Evolutionary conservation across 139 green algal genomes (phyloP).

Genomic region (Coccomyxa sp.): DNA sequence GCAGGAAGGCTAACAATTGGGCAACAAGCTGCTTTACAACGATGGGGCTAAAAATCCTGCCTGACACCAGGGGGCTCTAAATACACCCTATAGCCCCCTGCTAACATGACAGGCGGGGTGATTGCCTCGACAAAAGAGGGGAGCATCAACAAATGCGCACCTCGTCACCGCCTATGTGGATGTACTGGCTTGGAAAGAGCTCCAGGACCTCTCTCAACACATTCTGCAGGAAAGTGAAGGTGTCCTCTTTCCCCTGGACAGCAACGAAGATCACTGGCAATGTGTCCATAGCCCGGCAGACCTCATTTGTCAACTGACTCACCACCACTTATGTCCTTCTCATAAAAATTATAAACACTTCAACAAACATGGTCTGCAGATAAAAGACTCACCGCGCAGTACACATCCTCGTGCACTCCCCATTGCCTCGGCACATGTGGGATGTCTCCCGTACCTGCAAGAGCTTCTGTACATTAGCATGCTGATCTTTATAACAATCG

Average conservation of each 20-base stretch:
- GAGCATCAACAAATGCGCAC: background rate
- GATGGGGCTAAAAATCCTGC: no score
- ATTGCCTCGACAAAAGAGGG: no score
- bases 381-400: slow-evolving; percentile 49
- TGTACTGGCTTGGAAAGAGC: slow-evolving; percentile 54
- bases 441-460: slow-evolving; percentile 34
- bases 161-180: slow-evolving; percentile 69
- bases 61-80: no score
- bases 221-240: slow-evolving; percentile 50
- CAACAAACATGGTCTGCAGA: no score
- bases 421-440: slow-evolving; percentile 46
- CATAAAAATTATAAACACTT: no score
- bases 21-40: no score
- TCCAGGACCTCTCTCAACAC: slow-evolving; percentile 52
- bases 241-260: slow-evolving; percentile 51
- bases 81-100: no score
- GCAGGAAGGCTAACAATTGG: no score
- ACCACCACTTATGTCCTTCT: no score
- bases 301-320: no score
- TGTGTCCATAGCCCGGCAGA: no score
- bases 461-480: background rate
- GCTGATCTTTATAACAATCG: background rate
- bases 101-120: no score
- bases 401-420: slow-evolving; percentile 63
- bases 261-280: background rate